Percentiles rank a stretch among this genome's conserved stretches.
phyloP scores from a whole-genome alignment of 257 asterid genomes.

The Ilex asprella region DNA sequence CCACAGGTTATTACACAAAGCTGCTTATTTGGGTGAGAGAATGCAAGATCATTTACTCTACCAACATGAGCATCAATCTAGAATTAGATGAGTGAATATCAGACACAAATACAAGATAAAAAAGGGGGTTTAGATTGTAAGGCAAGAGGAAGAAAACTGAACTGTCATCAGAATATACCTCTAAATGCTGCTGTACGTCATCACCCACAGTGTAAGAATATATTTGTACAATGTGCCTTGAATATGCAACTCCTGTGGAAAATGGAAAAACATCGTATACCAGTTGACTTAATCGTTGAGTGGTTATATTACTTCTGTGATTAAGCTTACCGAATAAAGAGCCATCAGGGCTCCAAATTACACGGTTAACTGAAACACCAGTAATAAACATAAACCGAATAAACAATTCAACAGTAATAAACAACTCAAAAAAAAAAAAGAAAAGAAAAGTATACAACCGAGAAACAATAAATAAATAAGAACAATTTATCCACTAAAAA shows the following conservation, averaged over 20 bases:
- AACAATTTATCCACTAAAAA: too few relatives aligned
- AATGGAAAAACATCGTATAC: constrained; percentile 9
- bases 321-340: constrained; percentile 60
- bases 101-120: neutral
- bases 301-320: neutral
- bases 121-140: neutral
- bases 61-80: constrained; percentile 94
- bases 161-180: constrained; percentile 35
- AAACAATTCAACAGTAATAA: too few relatives aligned
- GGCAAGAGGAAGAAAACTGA: neutral
- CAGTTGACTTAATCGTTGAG: constrained; percentile 8
- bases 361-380: constrained; percentile 82
- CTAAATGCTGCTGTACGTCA: constrained; percentile 79
- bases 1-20: constrained; percentile 74
- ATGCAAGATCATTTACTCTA: constrained; percentile 91
- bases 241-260: constrained; percentile 78
- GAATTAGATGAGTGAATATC: constrained; percentile 17
- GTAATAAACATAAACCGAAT: too few relatives aligned
- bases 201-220: constrained; percentile 70
- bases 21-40: constrained; percentile 84
- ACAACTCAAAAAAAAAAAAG: too few relatives aligned
- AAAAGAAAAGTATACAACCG: too few relatives aligned
- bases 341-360: constrained; percentile 95
- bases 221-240: constrained; percentile 79
- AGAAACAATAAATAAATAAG: too few relatives aligned